Conservation (phyloP, 2,329 filamentous ascomycete species). For the Sordariomycetes sp. region DNA sequence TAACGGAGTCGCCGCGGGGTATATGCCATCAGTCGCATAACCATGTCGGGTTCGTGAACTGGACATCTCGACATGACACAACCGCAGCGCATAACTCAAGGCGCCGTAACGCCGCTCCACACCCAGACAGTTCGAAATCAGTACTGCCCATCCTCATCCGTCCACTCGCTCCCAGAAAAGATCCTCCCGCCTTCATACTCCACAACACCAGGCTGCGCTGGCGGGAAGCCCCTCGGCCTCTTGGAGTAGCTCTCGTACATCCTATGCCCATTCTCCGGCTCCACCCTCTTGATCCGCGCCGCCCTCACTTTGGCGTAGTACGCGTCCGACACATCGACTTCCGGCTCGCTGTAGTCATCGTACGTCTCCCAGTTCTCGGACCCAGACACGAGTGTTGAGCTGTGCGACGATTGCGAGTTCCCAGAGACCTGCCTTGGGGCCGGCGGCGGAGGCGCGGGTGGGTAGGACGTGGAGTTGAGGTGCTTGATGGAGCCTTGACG, state of each 20-base stretch:
- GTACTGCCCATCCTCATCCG: slow-evolving; percentile 39
- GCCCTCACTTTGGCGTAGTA: slow-evolving; percentile 71
- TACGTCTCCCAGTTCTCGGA: slow-evolving; percentile 99
- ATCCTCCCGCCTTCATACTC: slow-evolving; percentile 50
- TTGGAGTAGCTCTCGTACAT: slow-evolving; percentile 31
- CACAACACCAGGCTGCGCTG: slow-evolving; percentile 33
- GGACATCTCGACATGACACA: not conserved
- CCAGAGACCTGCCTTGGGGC: slow-evolving; percentile 46
- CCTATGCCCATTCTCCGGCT: slow-evolving; percentile 31
- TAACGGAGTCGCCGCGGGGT: not conserved
- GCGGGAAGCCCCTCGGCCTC: slow-evolving; percentile 35
- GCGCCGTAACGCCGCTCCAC: not conserved
- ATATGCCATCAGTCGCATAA: not conserved
- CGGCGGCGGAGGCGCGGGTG: slow-evolving; percentile 20
- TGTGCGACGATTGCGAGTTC: slow-evolving; percentile 47
- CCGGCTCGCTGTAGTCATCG: slow-evolving; percentile 68
- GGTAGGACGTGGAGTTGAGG: slow-evolving; percentile 22
- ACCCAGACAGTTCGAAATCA: not conserved
- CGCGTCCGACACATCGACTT: slow-evolving; percentile 60
- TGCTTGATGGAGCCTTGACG: slow-evolving; percentile 27
- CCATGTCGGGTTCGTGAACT: not conserved
- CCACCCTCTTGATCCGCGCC: slow-evolving; percentile 50
- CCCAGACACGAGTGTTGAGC: slow-evolving; percentile 64
- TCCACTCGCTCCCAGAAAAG: slow-evolving; percentile 53
- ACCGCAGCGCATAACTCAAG: not conserved